phyloP scores from a whole-genome alignment of 331 rosid genomes.

The Spiraea crenata region DNA sequence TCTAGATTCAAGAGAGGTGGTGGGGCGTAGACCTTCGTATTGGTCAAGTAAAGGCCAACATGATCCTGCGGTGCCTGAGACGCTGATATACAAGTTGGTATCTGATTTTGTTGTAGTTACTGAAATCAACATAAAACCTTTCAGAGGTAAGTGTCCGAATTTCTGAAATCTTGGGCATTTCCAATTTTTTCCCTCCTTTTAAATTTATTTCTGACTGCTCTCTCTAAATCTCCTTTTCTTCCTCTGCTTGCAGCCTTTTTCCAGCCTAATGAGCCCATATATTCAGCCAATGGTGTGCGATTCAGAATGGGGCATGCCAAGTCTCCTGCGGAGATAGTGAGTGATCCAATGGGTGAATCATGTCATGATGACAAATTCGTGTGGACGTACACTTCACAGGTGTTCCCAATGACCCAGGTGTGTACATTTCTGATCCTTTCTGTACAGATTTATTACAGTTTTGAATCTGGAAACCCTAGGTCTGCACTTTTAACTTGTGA shows the following conservation, averaged over 20 bases:
- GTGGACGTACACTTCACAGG: constrained; percentile 86
- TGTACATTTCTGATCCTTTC: background rate
- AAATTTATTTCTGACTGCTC: constrained; percentile 18
- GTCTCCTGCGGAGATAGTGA: constrained; percentile 20
- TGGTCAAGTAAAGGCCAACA: constrained; percentile 90
- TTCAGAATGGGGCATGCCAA: constrained; percentile 68
- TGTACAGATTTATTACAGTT: background rate
- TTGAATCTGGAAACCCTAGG: background rate
- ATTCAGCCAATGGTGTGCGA: constrained; percentile 70
- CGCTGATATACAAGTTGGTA: constrained; percentile 60
- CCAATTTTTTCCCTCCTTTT: constrained; percentile 13
- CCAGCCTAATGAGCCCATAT: constrained; percentile 71
- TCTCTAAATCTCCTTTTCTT: constrained; percentile 14
- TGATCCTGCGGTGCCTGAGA: constrained; percentile 71
- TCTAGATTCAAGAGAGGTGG: constrained; percentile 36
- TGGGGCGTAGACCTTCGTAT: constrained; percentile 43
- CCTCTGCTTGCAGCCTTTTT: constrained; percentile 54
- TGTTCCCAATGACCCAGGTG: constrained; percentile 79
- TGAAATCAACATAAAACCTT: constrained; percentile 73
- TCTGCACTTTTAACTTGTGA: background rate
- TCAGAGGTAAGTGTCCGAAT: constrained; percentile 49
- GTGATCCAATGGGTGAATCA: constrained; percentile 5
- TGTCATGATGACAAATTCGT: constrained; percentile 36
- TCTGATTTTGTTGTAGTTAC: constrained; percentile 60
- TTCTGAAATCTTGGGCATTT: constrained; percentile 9